phyloP scores from a whole-genome alignment of 2,329 filamentous ascomycete species.

The Ascosphaera aggregata region DNA sequence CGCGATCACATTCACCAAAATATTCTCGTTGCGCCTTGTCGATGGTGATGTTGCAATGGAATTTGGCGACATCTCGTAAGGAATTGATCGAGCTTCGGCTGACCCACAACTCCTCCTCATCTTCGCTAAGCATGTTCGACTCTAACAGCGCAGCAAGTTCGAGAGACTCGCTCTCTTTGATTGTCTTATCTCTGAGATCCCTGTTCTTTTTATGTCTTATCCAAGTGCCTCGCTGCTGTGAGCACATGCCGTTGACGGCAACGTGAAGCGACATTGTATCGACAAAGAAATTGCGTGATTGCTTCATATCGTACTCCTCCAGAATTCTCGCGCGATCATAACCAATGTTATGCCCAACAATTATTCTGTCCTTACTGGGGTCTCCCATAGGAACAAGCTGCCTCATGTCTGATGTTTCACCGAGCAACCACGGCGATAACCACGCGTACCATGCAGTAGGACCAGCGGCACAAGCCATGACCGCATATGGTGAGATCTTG shows the following conservation, averaged over 20 bases:
- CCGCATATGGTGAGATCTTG: constrained; percentile 75
- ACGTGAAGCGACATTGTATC: constrained; percentile 98
- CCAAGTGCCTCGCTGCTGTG: constrained; percentile 85
- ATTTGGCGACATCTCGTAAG: constrained; percentile 81
- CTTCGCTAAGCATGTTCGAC: constrained; percentile 42
- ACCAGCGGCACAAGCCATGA: constrained; percentile 89
- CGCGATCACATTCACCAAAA: constrained; percentile 59
- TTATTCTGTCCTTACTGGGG: constrained; percentile 43
- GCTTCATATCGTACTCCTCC: constrained; percentile 71
- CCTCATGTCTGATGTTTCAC: constrained; percentile 49
- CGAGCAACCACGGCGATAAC: constrained; percentile 86
- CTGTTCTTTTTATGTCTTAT: constrained; percentile 87
- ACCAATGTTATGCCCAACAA: constrained; percentile 88
- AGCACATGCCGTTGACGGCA: constrained; percentile 98
- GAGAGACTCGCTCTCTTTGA: constrained; percentile 43
- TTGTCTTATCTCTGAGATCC: constrained; percentile 59
- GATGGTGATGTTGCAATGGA: constrained; percentile 76
- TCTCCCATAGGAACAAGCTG: constrained; percentile 81
- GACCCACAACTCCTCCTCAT: constrained; percentile 92
- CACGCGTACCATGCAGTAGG: constrained; percentile 90
- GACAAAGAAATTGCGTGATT: constrained; percentile 66
- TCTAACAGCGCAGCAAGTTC: constrained; percentile 51
- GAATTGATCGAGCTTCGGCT: constrained; percentile 90
- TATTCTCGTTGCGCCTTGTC: constrained; percentile 74
- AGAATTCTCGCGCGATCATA: constrained; percentile 74